Evolutionary conservation across 1,284 basidiomycete species (phyloP).

Genomic region (Phlebopus sp.): DNA sequence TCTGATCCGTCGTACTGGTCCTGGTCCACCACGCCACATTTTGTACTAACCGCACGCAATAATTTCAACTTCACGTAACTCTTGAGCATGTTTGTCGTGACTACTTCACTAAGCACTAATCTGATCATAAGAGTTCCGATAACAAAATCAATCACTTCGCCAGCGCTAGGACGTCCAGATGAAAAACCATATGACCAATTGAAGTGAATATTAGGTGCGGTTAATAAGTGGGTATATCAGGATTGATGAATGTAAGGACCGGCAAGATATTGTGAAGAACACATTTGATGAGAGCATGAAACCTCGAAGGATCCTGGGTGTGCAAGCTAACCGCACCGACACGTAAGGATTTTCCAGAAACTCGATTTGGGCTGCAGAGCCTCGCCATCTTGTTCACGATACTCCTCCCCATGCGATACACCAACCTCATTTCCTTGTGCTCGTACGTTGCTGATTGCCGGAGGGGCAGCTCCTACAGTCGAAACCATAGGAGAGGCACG

Average conservation of each 20-base stretch:
- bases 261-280: slow-evolving; percentile 22
- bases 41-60: slow-evolving; percentile 4
- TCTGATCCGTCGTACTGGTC: too few relatives aligned
- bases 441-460: slow-evolving; percentile 67
- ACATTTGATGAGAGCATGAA: slow-evolving; percentile 22
- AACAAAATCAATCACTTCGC: slow-evolving; percentile 24
- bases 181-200: slow-evolving; percentile 32
- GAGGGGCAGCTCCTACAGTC: slow-evolving; percentile 60
- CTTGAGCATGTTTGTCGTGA: slow-evolving; percentile 17
- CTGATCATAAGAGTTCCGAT: slow-evolving; percentile 29
- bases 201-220: slow-evolving; percentile 36
- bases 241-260: slow-evolving; percentile 25
- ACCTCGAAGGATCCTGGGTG: slow-evolving; percentile 15
- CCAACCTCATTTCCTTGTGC: slow-evolving; percentile 66
- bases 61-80: slow-evolving; percentile 6
- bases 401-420: slow-evolving; percentile 57
- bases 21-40: background rate
- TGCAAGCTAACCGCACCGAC: slow-evolving; percentile 59
- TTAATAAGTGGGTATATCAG: slow-evolving; percentile 35
- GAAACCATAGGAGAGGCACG: slow-evolving; percentile 75
- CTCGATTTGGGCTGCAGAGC: slow-evolving; percentile 53
- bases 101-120: slow-evolving; percentile 28
- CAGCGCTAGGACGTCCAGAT: slow-evolving; percentile 28
- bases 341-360: slow-evolving; percentile 69
- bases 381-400: slow-evolving; percentile 56